Percentiles rank a stretch among this genome's conserved stretches.
These are phyloP conservation scores for Neocatenulostroma microsporum DNA, from an alignment of 2,329 filamentous ascomycete genomes.

Conservation along the genomic window DNA sequence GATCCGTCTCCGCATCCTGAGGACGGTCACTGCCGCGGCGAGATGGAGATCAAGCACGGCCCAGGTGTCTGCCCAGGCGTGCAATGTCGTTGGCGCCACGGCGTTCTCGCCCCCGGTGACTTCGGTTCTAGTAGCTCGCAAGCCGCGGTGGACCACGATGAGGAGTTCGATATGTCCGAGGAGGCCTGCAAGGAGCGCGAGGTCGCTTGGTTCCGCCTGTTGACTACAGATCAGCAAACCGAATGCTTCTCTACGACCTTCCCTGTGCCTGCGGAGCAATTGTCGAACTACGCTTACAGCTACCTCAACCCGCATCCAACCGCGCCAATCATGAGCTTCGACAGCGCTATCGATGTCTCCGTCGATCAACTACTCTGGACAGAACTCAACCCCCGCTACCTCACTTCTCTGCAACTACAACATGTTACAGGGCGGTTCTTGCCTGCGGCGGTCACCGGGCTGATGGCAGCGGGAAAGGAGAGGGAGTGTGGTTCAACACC, in stretches of 20 bases:
- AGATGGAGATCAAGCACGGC: neutral
- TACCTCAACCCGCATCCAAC: neutral
- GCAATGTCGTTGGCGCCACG: neutral
- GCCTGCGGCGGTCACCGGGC: neutral
- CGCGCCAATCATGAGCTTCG: no score
- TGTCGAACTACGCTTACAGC: neutral
- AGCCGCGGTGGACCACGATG: no score
- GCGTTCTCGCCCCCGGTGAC: neutral
- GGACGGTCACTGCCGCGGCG: neutral
- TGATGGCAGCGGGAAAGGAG: neutral
- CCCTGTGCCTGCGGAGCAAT: neutral
- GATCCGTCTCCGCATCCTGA: neutral
- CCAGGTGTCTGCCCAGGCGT: neutral
- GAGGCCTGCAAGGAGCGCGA: neutral
- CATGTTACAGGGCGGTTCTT: neutral
- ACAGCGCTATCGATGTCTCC: neutral
- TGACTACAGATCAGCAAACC: neutral
- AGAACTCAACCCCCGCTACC: neutral
- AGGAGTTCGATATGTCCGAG: neutral
- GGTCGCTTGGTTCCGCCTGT: neutral
- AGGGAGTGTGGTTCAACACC: neutral
- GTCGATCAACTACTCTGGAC: neutral
- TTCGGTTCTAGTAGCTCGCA: neutral
- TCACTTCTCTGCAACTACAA: neutral
- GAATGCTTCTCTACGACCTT: neutral